Evolutionary conservation across 1,284 basidiomycete species (phyloP), one percentile per base, ranked within the genome.

Genomic region (Fomitiporia mediterranea): DNA sequence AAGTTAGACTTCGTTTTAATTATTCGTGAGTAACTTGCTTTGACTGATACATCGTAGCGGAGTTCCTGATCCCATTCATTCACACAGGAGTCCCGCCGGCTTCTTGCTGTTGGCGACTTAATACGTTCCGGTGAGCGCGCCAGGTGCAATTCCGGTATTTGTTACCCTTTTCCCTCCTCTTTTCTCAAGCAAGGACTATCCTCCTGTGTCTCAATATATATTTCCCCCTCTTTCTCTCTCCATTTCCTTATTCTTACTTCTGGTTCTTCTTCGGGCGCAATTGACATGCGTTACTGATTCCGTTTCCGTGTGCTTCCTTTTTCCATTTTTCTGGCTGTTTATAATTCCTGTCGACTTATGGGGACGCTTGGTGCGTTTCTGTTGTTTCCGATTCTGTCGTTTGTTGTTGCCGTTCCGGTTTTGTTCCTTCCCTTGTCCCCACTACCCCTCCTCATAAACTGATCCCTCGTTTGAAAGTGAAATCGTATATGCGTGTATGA

Each of bases 401-500:
- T 27, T 2, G 6, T 23, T 23, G 21, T 43, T 43, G 5, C 6
- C 21, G 13, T 23, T 43, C 40, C 19, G 11, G 11, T 39, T n/a
- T 39, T 39, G 15, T 4, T 43, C 42, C 42, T n/a, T 43, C 27
- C 42, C 27, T 23, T 43, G n/a, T 21, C 23, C 39, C 39, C 17
- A 15, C 15, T 35, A 27, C 30, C 19, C 28, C n/a, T 13, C 48
- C 21, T 21, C 48, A n/a, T 47, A 4, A 27, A 25, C 47, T 49
- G 27, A 2, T 28, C 44, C 7, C 21, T 28, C 27, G 2, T 34
- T 49, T 49, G 35, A 40, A 40, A 32, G 39, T 43, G 39, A 43
- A n/a, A n/a, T 23, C 40, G 23, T 53, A 19, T 53, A 53, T 44
- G 51, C n/a, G n/a, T 53, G 38, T 51, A 53, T 53, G 51, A 40